Base-by-base conservation (phyloP, 352 stramenopile species). In the Pythium phragmitis region DNA sequence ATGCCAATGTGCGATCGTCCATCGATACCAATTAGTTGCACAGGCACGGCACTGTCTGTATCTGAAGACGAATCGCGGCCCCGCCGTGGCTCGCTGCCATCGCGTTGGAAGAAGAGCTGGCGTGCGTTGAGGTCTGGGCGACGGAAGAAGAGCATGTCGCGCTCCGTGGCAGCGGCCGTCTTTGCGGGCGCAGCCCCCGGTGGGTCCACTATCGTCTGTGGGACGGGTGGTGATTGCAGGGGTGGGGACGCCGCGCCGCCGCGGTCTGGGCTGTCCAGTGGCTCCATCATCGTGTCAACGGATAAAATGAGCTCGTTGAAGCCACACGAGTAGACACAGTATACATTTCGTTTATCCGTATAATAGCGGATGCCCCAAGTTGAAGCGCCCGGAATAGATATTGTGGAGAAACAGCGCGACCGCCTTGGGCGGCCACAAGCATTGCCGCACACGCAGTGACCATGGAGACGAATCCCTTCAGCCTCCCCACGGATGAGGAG, bases 401-500 rank as follows among this genome's bases (percentile, higher is more conserved):
- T n/a, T 1, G 5, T 37, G 26, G 7, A 52, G 54, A 14, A 7
- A 11, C 39, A 33, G 34, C 34, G 41, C 37, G 34, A 12, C 7
- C n/a, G 30, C 17, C 14, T 14, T 39, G 3, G 26, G 34, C 34
- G 4, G 3, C 28, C 28, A 26, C 28, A 30, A 5, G 9, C 11
- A 17, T 46, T 46, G 9, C 4, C 39, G 39, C 4, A 2, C 16
- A 46, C 39, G 39, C 39, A 46, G 39, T 21, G 39, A 67, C 30
- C 13, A 66, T 71, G 28, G 83, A 92, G 69, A 42, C 72, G 33
- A 97, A 97, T 60, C 94, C 94, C 19, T 98, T 98, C 67, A 89
- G 82, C 33, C 80, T 98, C 39, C 94, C 94, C 11, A 91, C 80
- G 41, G 94, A 98, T 83, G 94, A 98, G 55, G 89, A 98, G 72